phyloP scores from a whole-genome alignment of 2,329 filamentous ascomycete genomes.

The Tolypocladium paradoxum region DNA sequence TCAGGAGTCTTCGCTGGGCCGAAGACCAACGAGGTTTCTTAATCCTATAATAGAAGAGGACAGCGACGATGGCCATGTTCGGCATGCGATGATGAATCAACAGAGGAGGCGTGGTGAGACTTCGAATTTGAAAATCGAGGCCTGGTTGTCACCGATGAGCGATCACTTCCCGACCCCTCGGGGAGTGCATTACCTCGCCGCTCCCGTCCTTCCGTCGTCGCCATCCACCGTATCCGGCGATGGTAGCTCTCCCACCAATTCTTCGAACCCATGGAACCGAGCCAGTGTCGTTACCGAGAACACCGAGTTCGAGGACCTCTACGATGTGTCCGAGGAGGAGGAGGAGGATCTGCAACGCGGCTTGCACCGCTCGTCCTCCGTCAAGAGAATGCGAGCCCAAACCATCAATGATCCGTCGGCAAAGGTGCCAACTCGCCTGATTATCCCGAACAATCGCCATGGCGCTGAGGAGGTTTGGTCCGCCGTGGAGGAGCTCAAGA shows the following conservation, averaged over 20 bases:
- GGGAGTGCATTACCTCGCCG: conserved; percentile 53
- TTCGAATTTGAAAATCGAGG: conserved; percentile 40
- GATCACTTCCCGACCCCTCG: conserved; percentile 65
- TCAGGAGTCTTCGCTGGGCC: conserved; percentile 44
- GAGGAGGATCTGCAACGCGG: conserved; percentile 21
- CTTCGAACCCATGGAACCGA: conserved; percentile 52
- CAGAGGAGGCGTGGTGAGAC: conserved; percentile 16
- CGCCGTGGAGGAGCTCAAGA: conserved; percentile 32
- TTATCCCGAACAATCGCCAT: conserved; percentile 36
- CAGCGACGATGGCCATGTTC: conserved; percentile 25
- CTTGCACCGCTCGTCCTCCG: conserved; percentile 16
- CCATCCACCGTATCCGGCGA: conserved; percentile 40
- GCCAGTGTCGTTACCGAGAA: conserved; percentile 51
- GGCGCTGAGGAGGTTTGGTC: conserved; percentile 30
- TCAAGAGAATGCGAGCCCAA: conserved; percentile 25
- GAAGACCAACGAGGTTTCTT: conserved; percentile 42
- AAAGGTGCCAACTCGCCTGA: conserved; percentile 31
- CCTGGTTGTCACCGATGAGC: conserved; percentile 48
- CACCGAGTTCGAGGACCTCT: conserved; percentile 76
- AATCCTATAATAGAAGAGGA: conserved; percentile 57
- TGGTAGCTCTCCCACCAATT: conserved; percentile 41
- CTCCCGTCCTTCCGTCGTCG: conserved; percentile 51
- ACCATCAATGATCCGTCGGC: conserved; percentile 25
- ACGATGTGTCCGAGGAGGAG: conserved; percentile 77
- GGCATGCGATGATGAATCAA: conserved; percentile 8